These are phyloP conservation scores for Calonectria pseudoreteaudii DNA, from an alignment of 2,329 filamentous ascomycete species.

Conservation along the genomic window DNA sequence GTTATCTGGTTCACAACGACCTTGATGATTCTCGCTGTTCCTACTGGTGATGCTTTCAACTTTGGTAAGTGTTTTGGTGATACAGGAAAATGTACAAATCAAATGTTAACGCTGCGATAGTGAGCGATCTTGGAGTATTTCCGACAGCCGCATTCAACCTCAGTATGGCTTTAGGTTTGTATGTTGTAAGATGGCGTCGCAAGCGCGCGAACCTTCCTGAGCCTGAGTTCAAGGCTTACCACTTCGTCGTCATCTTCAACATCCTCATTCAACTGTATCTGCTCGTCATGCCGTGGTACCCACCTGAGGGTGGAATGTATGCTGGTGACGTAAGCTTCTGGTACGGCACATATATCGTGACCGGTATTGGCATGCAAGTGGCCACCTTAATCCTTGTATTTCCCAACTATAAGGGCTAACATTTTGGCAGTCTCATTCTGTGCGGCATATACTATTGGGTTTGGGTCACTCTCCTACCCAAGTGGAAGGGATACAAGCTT, in stretches of 20 bases:
- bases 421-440: conserved; percentile 1
- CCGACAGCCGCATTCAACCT: conserved; percentile 16
- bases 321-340: conserved; percentile 75
- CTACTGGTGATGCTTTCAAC: conserved; percentile 19
- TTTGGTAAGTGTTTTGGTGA: not conserved
- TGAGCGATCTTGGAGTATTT: conserved; percentile 21
- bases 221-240: conserved; percentile 19
- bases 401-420: not conserved
- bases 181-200: conserved; percentile 21
- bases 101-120: not conserved
- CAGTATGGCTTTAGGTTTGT: conserved; percentile 15
- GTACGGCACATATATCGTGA: conserved; percentile 58
- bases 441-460: conserved; percentile 18
- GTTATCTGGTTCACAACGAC: conserved; percentile 15
- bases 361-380: conserved; percentile 17
- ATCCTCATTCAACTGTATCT: conserved; percentile 55
- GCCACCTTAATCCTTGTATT: not conserved
- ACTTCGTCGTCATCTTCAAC: conserved; percentile 18
- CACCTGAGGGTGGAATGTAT: conserved; percentile 65
- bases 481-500: conserved; percentile 11
- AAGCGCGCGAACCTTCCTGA: conserved; percentile 16
- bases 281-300: conserved; percentile 76
- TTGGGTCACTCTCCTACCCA: conserved; percentile 13
- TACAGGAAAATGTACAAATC: not conserved
- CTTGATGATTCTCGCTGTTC: conserved; percentile 21